These are phyloP conservation scores for Vaccinium myrtillus DNA, from an alignment of 148 eudicot genomes.

Conservation along the genomic window DNA sequence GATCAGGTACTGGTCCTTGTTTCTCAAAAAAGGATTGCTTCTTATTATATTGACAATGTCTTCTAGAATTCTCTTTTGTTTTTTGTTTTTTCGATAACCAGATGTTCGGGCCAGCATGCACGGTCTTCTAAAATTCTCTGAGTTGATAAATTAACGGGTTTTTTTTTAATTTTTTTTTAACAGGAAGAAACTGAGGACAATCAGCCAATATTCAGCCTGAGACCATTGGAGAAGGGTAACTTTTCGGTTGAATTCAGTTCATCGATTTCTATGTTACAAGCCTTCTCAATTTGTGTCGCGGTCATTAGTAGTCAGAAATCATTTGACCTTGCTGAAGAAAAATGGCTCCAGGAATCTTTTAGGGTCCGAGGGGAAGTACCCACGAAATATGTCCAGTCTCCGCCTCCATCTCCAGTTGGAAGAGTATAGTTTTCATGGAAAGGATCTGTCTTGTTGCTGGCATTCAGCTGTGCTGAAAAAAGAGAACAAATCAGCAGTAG, in stretches of 20 bases:
- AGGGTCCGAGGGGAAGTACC: constrained; percentile 27
- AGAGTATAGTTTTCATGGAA: constrained; percentile 41
- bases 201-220: constrained; percentile 53
- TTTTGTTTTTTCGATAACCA: too few relatives aligned
- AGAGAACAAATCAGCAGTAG: neutral
- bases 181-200: constrained; percentile 34
- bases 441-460: constrained; percentile 17
- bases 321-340: constrained; percentile 21
- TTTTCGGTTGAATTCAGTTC: constrained; percentile 63
- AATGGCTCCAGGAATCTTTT: constrained; percentile 16
- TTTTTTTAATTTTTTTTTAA: neutral
- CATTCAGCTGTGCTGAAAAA: neutral
- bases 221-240: constrained; percentile 48
- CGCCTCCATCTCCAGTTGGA: constrained; percentile 75
- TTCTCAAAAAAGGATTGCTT: too few relatives aligned
- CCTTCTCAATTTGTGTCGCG: constrained; percentile 64
- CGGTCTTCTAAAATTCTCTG: neutral
- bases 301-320: constrained; percentile 44
- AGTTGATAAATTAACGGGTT: neutral
- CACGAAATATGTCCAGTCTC: constrained; percentile 41
- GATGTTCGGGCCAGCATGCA: too few relatives aligned
- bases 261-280: constrained; percentile 64
- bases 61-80: neutral
- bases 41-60: neutral
- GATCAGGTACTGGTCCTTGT: constrained; percentile 44